phyloP scores from a whole-genome alignment of 1,284 basidiomycete species.

The Sparassis latifolia region DNA sequence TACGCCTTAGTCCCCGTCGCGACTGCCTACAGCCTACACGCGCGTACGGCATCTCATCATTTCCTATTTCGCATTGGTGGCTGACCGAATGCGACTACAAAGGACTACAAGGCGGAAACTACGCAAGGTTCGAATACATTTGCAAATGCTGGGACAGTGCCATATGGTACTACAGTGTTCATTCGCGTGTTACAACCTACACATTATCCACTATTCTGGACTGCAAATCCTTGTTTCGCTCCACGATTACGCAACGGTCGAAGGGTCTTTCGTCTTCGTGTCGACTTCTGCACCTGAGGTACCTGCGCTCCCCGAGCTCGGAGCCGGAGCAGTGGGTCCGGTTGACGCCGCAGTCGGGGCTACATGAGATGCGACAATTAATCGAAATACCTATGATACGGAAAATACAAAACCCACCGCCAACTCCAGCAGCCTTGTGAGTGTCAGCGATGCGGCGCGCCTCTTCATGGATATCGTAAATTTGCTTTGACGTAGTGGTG shows the following conservation, averaged over 20 bases:
- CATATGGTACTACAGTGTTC: too few species aligned
- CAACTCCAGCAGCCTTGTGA: constrained; percentile 37
- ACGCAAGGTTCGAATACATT: too few species aligned
- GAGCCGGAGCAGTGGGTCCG: constrained; percentile 7
- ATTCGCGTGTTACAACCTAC: too few species aligned
- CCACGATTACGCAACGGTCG: constrained; percentile 13
- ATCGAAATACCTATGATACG: not conserved
- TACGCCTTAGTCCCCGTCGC: too few species aligned
- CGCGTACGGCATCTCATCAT: too few species aligned
- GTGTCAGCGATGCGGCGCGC: constrained; percentile 67
- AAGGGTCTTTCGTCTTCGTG: constrained; percentile 18
- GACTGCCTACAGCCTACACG: too few species aligned
- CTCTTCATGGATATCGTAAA: constrained; percentile 84
- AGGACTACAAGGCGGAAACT: too few species aligned
- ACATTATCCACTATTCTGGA: too few species aligned
- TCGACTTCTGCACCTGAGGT: constrained; percentile 8
- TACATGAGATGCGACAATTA: not conserved
- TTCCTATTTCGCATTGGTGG: too few species aligned
- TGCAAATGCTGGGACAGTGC: too few species aligned
- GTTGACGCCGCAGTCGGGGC: constrained; percentile 6
- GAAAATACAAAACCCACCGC: constrained; percentile 8
- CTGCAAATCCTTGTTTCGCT: too few species aligned
- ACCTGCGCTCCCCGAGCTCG: constrained; percentile 8
- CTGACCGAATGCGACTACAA: too few species aligned
- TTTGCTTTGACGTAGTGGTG: constrained; percentile 75